A percentile compares a stretch with the other conserved stretches of the same genome.
Conservation (phyloP, 2,329 filamentous ascomycete genomes). For the Stachybotrys elegans region DNA sequence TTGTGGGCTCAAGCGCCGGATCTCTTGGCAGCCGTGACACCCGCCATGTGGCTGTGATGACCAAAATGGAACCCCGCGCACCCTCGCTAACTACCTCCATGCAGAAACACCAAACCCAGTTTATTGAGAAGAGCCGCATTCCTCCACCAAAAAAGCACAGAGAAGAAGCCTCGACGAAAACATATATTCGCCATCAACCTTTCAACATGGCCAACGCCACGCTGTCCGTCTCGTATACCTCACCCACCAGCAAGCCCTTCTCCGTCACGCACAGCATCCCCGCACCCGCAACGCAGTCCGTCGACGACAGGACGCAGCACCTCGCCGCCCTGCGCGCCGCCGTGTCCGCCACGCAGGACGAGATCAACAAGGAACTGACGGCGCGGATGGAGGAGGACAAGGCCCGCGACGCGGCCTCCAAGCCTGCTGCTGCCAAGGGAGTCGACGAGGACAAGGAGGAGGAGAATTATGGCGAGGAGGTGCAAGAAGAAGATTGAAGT, state of each 20-base stretch:
- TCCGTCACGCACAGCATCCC: conserved; percentile 30
- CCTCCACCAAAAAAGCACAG: too few species aligned
- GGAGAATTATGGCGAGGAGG: conserved; percentile 82
- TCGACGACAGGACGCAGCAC: conserved; percentile 51
- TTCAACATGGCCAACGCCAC: too few species aligned
- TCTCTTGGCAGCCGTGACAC: too few species aligned
- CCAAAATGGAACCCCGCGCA: too few species aligned
- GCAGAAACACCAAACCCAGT: too few species aligned
- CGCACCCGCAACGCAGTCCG: conserved; percentile 26
- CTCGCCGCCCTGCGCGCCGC: conserved; percentile 54
- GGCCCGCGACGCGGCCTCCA: conserved; percentile 33
- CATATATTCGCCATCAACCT: conserved; percentile 34
- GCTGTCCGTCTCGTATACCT: conserved; percentile 50
- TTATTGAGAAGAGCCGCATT: too few species aligned
- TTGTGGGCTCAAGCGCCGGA: too few species aligned
- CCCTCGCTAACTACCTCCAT: too few species aligned
- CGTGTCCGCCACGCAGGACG: conserved; percentile 55
- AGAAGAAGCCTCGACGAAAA: too few species aligned
- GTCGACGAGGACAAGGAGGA: conserved; percentile 58
- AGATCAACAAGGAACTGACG: conserved; percentile 68
- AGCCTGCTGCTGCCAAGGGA: conserved; percentile 15
- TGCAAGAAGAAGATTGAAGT: conserved; percentile 53
- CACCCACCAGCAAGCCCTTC: conserved; percentile 44
- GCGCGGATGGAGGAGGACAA: conserved; percentile 71
- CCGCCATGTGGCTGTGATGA: too few species aligned